Percentiles rank a stretch among this genome's conserved stretches.
Evolutionary conservation across 78 protist species (phyloP).

Genomic region (Neovahlkampfia damariscottae): DNA sequence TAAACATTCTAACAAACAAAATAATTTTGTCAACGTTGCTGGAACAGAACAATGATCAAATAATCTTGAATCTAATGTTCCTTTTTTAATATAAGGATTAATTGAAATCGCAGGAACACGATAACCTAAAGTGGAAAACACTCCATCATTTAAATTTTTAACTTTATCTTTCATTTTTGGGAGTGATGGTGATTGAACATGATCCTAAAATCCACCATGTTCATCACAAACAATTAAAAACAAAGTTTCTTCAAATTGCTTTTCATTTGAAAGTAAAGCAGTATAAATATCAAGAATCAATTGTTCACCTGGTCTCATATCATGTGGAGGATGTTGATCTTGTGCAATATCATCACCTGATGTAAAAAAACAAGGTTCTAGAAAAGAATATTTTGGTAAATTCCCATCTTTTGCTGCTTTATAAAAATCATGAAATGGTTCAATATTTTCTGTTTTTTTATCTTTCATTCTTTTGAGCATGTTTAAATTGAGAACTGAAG

Average conservation of each 20-base stretch:
- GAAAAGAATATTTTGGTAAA: background rate
- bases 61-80: too few species aligned
- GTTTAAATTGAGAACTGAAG: too few species aligned
- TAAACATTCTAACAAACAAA: too few species aligned
- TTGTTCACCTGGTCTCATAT: slow-evolving; percentile 23
- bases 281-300: slow-evolving; percentile 26
- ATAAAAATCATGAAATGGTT: background rate
- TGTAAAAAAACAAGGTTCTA: background rate
- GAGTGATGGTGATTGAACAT: slow-evolving; percentile 42
- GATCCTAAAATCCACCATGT: slow-evolving; percentile 38
- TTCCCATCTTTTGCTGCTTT: background rate
- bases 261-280: slow-evolving; percentile 18
- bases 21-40: too few species aligned
- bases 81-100: slow-evolving; percentile 12
- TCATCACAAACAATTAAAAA: slow-evolving; percentile 35
- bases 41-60: too few species aligned
- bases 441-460: background rate
- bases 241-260: slow-evolving; percentile 17
- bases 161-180: too few species aligned
- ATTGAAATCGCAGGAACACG: slow-evolving; percentile 16
- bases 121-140: slow-evolving; percentile 14
- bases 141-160: background rate
- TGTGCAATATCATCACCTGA: background rate
- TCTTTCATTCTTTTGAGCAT: too few species aligned
- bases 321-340: slow-evolving; percentile 29